Conservation (phyloP, 768 basidiomycete genomes). For the Trichaptum fuscoviolaceum region DNA sequence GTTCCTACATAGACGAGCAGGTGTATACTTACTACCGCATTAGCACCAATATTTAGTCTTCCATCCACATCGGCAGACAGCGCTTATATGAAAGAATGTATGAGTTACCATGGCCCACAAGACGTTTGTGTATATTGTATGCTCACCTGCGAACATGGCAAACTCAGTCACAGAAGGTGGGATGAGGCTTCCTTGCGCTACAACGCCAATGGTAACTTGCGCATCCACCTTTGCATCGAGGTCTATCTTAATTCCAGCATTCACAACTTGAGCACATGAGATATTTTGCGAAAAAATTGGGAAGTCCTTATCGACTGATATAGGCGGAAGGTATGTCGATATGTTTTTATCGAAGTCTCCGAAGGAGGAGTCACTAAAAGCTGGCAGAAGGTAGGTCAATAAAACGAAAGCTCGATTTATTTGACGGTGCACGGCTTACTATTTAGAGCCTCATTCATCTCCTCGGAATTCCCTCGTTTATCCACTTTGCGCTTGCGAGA, state of each 20-base stretch:
- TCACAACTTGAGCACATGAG: constrained; percentile 17
- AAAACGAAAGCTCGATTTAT: neutral
- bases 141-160: constrained; percentile 29
- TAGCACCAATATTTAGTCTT: constrained; percentile 32
- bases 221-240: constrained; percentile 22
- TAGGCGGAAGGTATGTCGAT: constrained; percentile 20
- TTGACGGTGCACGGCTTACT: neutral
- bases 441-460: neutral
- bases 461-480: neutral
- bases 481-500: neutral
- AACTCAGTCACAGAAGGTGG: constrained; percentile 37
- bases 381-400: neutral
- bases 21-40: constrained; percentile 27
- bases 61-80: constrained; percentile 35
- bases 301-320: constrained; percentile 28
- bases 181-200: constrained; percentile 38
- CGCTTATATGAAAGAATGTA: constrained; percentile 15
- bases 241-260: constrained; percentile 25
- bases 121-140: neutral
- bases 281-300: constrained; percentile 27
- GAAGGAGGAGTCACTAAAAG: constrained; percentile 5
- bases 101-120: constrained; percentile 1
- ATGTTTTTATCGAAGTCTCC: constrained; percentile 17
- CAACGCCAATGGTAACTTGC: constrained; percentile 30
- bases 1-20: too few species aligned